Base-by-base conservation (phyloP, 1,139 yeast genomes). In the Geotrichum reessii region DNA sequence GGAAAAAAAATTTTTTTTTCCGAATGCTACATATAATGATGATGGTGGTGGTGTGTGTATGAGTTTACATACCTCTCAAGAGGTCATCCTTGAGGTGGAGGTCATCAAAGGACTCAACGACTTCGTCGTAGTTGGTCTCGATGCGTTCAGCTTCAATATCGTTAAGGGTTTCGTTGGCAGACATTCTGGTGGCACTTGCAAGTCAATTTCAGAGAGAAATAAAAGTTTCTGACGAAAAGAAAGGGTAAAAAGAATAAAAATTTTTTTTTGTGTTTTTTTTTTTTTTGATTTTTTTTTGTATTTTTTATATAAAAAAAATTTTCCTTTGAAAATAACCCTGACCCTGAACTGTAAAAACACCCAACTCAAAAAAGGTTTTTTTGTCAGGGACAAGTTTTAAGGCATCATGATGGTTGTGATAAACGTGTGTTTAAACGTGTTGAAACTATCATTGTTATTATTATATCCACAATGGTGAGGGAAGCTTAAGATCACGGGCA, bases 101-200 rank as follows among this genome's bases (percentile, higher is more conserved):
- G 53, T 71, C 77, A 62, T 76, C 80, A 68, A 76, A 75, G 52
- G 73, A 62, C 66, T 91, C 97, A 75, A 91, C 96, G 73, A 89
- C 93, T 76, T 91, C 91, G 82, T 92, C 97, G 85, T 92, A 92
- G 87, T 93, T 93, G 80, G 97, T 81, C 81, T 88, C 95, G 75
- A 92, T 91, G 76, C 85, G 83, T 75, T 83, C 83, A 71, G 90
- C 78, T 76, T 87, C 96, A 74, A 89, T 82, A 77, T 89, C 95
- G 69, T 86, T 82, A 74, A 88, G 86, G 73, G 90, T 90, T 57
- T 71, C 75, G 53, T 49, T 53, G 64, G 72, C 63, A 49, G 60
- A 58, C 61, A 59, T 59, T 47, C 19, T 58, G 53, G 33, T 46
- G 28, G 31, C 8, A 47, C 44, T 37, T 37, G 44, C 44, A 37